Evolutionary conservation across 2,329 filamentous ascomycete species (phyloP), one percentile per base, ranked within the genome.

Genomic region (Fragosphaeria purpurea): DNA sequence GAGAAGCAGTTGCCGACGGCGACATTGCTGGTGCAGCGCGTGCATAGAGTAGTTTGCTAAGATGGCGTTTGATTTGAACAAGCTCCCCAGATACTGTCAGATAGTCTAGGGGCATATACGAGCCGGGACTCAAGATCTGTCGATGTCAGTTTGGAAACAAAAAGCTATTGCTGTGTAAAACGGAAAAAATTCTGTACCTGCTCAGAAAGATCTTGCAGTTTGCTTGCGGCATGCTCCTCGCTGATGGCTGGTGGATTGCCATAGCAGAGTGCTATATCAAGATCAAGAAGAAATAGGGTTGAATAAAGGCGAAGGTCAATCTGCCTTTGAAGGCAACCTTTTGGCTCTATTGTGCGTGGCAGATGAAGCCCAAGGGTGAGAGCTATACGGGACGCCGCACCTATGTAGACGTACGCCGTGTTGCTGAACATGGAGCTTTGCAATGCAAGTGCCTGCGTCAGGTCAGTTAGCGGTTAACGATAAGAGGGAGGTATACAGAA

Each of bases 351-450:
- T 31, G 56, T 51, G 3, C 55, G 55, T n/a, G 56, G 53, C 9
- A 60, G 52, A 40, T 61, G 59, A 11, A 62, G 51, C 5, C 59
- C 59, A 4, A 62, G 53, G 6, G 58, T 60, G 34, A 58, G 58
- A 5, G 60, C 58, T 7, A 61, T 61, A 4, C 60, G 54, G 2
- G 59, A 54, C 1, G 60, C 60, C 4, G 60, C 56, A 11, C 60
- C 59, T 22, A 61, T 53, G 37, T 61, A 61, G 12, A 61, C 53
- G 43, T 61, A 60, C 7, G 60, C 59, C 13, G 58, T 61, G 49
- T 60, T 60, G 42, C 50, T 57, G 44, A 50, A 56, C 54, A 61
- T 57, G 47, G 55, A 57, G 46, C 59, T 60, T 50, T 60, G 55
- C 40, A 59, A 45, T 5, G 59, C 55, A 6, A 61, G 55, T 6